These are phyloP conservation scores for Actinomortierella ambigua DNA, from an alignment of 371 early-diverging fungal species.

Conservation along the genomic window DNA sequence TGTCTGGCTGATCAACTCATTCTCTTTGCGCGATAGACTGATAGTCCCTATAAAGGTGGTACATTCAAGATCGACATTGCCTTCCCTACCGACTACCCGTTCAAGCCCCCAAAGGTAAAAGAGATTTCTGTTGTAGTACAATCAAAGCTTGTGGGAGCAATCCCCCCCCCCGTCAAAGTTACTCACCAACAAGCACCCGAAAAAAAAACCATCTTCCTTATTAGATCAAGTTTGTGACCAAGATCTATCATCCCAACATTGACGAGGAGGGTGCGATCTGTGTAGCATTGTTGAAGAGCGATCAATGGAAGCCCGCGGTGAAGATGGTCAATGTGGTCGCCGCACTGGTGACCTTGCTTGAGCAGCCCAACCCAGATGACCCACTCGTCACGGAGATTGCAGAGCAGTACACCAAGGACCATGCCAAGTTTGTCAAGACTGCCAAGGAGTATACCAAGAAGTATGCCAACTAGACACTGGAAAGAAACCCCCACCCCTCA, in stretches of 20 bases:
- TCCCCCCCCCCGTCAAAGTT: too few relatives aligned
- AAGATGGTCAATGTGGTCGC: constrained; percentile 69
- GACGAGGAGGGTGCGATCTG: constrained; percentile 85
- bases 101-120: constrained; percentile 86
- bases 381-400: constrained; percentile 86
- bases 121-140: not conserved
- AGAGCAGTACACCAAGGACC: constrained; percentile 78
- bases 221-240: constrained; percentile 83
- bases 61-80: constrained; percentile 80
- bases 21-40: constrained; percentile 22
- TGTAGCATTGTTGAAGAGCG: constrained; percentile 80
- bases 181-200: too few relatives aligned
- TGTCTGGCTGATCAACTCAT: constrained; percentile 3
- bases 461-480: constrained; percentile 8
- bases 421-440: constrained; percentile 74
- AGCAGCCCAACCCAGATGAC: constrained; percentile 92
- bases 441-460: constrained; percentile 86
- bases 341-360: constrained; percentile 72
- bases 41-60: constrained; percentile 84
- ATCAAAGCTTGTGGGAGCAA: too few relatives aligned
- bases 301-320: constrained; percentile 94
- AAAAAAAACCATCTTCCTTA: not conserved
- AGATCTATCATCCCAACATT: constrained; percentile 94
- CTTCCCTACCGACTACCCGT: constrained; percentile 90
- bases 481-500: too few relatives aligned